Evolutionary conservation across 1,284 basidiomycete genomes (phyloP), one percentile per base, ranked within the genome.

Genomic region (Ceratobasidium sp.): DNA sequence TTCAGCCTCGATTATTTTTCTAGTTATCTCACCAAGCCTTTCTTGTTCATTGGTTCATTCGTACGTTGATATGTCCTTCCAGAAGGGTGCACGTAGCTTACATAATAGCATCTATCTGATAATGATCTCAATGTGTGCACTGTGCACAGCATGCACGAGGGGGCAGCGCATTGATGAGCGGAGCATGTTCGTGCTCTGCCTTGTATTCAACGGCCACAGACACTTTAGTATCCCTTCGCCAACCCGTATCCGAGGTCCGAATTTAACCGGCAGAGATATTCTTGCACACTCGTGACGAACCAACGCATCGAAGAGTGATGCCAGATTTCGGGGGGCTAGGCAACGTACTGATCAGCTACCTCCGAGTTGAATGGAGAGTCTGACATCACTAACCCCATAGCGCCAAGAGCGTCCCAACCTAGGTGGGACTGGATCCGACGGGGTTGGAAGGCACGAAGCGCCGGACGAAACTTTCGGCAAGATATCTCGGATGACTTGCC

Each of bases 131-230:
- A 9, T 3, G 19, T 13, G 19, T 22, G 49, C 16, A 16, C 2
- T 2, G 8, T 24, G 22, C 49, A 51, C 49, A 51, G 49, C 16
- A 51, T 22, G 22, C 49, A 51, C 49, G 49, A 9, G 49, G 22
- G 24, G 8, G 24, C 49, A 51, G 49, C 49, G 49, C 49, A 51
- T n/a, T 51, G 49, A 51, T 51, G 49, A 22, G 49, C 49, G 49
- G 16, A 9, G 24, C 22, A 9, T 51, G 31, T 34, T 34, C 31
- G 31, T 34, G 31, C 31, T 24, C n/a, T 24, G 8, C 19, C 4
- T 51, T 16, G 4, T 5, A n/a, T 8, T 24, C 49, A 9, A 24
- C 49, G 19, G 22, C 22, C 49, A 46, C 43, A 22, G 9, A 9
- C 49, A 9, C 24, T 24, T 4, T 22, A 22, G 16, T 24, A 9